Conservation (phyloP, 306 rosid genomes). For the Vigna trinervia region DNA sequence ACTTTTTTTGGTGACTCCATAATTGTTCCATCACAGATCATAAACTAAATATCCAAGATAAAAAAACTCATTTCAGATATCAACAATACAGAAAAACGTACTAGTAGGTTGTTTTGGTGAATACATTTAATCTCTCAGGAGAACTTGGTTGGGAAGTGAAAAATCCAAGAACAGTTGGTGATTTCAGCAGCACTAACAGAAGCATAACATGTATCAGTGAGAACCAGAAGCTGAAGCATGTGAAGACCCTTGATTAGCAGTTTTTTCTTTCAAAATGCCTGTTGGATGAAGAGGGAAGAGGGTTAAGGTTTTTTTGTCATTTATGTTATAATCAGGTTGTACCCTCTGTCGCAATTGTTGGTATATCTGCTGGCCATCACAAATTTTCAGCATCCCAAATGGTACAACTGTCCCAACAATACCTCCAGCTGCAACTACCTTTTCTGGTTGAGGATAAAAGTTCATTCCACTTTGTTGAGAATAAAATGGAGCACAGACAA, state of each 20-base stretch:
- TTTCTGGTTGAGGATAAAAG: slow-evolving; percentile 45
- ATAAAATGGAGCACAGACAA: slow-evolving; percentile 50
- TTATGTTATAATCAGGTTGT: background rate
- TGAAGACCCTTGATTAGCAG: background rate
- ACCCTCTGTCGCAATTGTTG: background rate
- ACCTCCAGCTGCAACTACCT: slow-evolving; percentile 20
- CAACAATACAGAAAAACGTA: slow-evolving; percentile 15
- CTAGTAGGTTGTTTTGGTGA: background rate
- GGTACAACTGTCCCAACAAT: background rate
- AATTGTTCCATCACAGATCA: no score
- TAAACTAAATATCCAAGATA: background rate
- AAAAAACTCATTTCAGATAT: background rate
- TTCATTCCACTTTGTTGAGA: slow-evolving; percentile 47
- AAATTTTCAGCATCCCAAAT: slow-evolving; percentile 22
- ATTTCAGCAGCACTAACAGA: slow-evolving; percentile 26
- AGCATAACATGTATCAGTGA: background rate
- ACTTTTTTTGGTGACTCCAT: no score
- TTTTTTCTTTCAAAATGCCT: slow-evolving; percentile 46
- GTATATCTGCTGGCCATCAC: background rate
- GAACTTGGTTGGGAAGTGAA: background rate
- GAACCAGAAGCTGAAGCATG: background rate
- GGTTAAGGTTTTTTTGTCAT: slow-evolving; percentile 50
- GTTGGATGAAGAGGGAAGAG: slow-evolving; percentile 75
- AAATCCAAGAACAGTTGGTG: slow-evolving; percentile 26
- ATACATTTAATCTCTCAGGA: background rate